These are phyloP conservation scores for Pseudophaeomoniella oleicola DNA, from an alignment of 2,329 filamentous ascomycete genomes.

Conservation along the genomic window DNA sequence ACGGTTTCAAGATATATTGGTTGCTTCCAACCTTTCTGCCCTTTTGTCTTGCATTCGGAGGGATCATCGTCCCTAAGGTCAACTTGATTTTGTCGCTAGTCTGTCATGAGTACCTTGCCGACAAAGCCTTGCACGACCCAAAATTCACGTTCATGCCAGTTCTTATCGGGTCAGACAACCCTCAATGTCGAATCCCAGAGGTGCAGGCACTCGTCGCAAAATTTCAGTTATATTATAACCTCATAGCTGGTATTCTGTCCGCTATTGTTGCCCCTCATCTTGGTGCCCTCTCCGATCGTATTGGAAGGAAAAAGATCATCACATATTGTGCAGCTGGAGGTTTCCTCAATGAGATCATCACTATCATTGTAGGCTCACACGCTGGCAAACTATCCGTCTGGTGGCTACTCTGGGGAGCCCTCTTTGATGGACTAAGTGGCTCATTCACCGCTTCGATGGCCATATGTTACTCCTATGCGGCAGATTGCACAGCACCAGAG, in stretches of 20 bases:
- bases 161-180: slow-evolving; percentile 53
- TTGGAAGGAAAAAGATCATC: slow-evolving; percentile 64
- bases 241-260: slow-evolving; percentile 62
- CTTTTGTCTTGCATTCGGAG: slow-evolving; percentile 76
- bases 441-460: slow-evolving; percentile 77
- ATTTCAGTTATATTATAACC: slow-evolving; percentile 62
- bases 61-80: slow-evolving; percentile 69
- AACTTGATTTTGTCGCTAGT: slow-evolving; percentile 76
- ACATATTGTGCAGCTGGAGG: slow-evolving; percentile 61
- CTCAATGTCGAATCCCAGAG: slow-evolving; percentile 64
- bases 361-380: slow-evolving; percentile 62
- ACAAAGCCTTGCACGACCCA: slow-evolving; percentile 45
- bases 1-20: slow-evolving; percentile 54
- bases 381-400: slow-evolving; percentile 61
- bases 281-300: slow-evolving; percentile 73
- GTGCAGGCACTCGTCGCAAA: slow-evolving; percentile 64
- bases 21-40: slow-evolving; percentile 66
- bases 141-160: slow-evolving; percentile 48
- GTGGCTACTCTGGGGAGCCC: slow-evolving; percentile 61
- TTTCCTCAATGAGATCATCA: slow-evolving; percentile 58
- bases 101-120: slow-evolving; percentile 68
- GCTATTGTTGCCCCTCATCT: slow-evolving; percentile 71
- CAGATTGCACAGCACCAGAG: slow-evolving; percentile 73
- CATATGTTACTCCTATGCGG: slow-evolving; percentile 70
- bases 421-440: slow-evolving; percentile 71